phyloP scores from a whole-genome alignment of 2,329 filamentous ascomycete genomes.

The Fusarium drepaniforme region DNA sequence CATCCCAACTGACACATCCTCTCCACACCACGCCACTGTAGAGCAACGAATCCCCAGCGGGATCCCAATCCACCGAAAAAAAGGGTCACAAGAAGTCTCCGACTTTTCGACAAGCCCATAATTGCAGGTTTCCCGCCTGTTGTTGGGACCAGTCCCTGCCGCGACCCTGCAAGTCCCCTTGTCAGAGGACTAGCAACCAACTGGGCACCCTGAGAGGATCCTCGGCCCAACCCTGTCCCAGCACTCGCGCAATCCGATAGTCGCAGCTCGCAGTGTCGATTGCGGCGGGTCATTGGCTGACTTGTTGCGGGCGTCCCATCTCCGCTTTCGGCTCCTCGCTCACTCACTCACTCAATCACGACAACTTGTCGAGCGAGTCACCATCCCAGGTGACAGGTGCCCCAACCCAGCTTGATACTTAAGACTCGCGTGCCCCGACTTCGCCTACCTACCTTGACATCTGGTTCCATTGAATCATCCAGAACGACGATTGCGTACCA shows the following conservation, averaged over 20 bases:
- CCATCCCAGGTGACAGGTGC: conserved; percentile 31
- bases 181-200: conserved; percentile 24
- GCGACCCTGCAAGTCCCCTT: conserved; percentile 31
- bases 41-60: conserved; percentile 25
- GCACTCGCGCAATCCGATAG: conserved; percentile 41
- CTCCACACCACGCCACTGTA: conserved; percentile 32
- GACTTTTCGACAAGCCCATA: conserved; percentile 35
- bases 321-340: conserved; percentile 47
- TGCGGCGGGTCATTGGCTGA: conserved; percentile 39
- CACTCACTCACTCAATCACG: conserved; percentile 37
- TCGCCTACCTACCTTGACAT: conserved; percentile 28
- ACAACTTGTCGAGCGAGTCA: conserved; percentile 42
- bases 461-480: conserved; percentile 9
- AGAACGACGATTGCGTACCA: not conserved
- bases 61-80: conserved; percentile 21
- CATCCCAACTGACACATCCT: conserved; percentile 32
- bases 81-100: conserved; percentile 32
- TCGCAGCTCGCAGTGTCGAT: conserved; percentile 39
- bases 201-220: conserved; percentile 38
- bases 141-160: conserved; percentile 21
- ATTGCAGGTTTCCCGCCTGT: conserved; percentile 23
- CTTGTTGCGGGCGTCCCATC: conserved; percentile 36
- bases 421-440: conserved; percentile 42
- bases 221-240: conserved; percentile 21
- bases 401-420: conserved; percentile 38